Base-by-base conservation (phyloP, 202 grass and related monocot genomes). In the Brachypodium distachyon region DNA sequence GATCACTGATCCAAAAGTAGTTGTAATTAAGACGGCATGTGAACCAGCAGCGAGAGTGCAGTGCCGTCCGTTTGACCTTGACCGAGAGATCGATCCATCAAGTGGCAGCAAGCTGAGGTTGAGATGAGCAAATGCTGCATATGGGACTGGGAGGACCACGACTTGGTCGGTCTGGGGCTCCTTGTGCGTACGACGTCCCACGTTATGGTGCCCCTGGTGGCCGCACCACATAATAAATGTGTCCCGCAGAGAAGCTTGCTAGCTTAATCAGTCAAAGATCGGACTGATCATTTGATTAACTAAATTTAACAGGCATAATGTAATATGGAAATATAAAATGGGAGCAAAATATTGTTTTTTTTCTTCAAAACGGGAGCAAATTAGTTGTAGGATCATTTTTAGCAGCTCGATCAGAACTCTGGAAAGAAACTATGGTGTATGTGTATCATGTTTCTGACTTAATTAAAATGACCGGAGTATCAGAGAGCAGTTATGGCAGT, bases 121-220 rank as follows among this genome's bases (percentile, higher is more conserved):
- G 39, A 67, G 39, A 77, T 60, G 1, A 58, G 69, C 9, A 62
- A 36, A 9, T 31, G 17, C 2, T 12, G 25, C 64, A 76, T 48
- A 69, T 37, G 70, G 40, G 46, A n/a, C n/a, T 46, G 64, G 64
- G 80, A 61, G 73, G 79, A 65, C 81, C 86, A 77, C 71, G 47
- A 26, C 28, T 37, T 89, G 81, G 86, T 85, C 86, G 82, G 86
- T 89, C 57, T 37, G 71, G 82, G 84, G 83, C 77, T 81, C 54
- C 48, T 42, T 42, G 56, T 76, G 62, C 40, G 75, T 74, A 54
- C 44, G 69, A 84, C 82, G 72, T 43, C 81, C 82, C 82, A 88
- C 86, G 82, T 89, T 89, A 32, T 19, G 44, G 53, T 88, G 85
- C 80, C 55, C 44, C 67, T 51, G 43, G 47, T 73, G 22, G 32